phyloP scores from a whole-genome alignment of 768 basidiomycete genomes.

The Amylocystis lapponica region DNA sequence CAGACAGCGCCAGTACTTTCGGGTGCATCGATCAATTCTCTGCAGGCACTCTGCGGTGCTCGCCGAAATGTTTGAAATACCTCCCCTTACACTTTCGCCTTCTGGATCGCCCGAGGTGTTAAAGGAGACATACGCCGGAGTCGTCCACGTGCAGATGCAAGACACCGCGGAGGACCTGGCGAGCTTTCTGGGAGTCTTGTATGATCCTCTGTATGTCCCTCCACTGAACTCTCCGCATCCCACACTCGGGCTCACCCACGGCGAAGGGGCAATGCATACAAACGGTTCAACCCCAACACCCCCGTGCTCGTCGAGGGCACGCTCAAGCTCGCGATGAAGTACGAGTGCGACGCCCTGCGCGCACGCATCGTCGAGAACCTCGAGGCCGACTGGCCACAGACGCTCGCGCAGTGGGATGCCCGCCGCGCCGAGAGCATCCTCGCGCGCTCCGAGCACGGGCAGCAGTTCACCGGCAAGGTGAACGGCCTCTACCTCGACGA shows the following conservation, averaged over 20 bases:
- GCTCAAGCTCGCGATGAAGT: constrained; percentile 31
- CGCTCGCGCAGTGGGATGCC: constrained; percentile 26
- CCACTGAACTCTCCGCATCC: neutral
- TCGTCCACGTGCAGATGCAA: constrained; percentile 23
- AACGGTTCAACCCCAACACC: constrained; percentile 26
- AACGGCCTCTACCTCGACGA: constrained; percentile 26
- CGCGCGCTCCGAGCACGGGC: constrained; percentile 24
- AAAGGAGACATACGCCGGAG: constrained; percentile 24
- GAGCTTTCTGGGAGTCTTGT: constrained; percentile 22
- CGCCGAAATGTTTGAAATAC: constrained; percentile 23
- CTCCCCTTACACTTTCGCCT: constrained; percentile 11
- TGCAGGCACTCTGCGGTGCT: constrained; percentile 21
- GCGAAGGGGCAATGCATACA: constrained; percentile 21
- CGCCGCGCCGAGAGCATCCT: constrained; percentile 21
- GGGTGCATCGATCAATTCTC: constrained; percentile 23
- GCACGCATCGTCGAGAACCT: constrained; percentile 26
- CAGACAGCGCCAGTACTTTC: constrained; percentile 15
- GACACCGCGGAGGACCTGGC: constrained; percentile 23
- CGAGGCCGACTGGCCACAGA: constrained; percentile 32
- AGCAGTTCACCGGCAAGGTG: constrained; percentile 21
- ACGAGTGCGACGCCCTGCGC: constrained; percentile 29
- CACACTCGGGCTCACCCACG: neutral
- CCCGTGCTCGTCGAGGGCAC: constrained; percentile 26
- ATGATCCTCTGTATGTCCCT: constrained; percentile 23
- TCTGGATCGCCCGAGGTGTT: constrained; percentile 5